Evolutionary conservation across 2,329 filamentous ascomycete species (phyloP).

Genomic region (Cercospora sojina): DNA sequence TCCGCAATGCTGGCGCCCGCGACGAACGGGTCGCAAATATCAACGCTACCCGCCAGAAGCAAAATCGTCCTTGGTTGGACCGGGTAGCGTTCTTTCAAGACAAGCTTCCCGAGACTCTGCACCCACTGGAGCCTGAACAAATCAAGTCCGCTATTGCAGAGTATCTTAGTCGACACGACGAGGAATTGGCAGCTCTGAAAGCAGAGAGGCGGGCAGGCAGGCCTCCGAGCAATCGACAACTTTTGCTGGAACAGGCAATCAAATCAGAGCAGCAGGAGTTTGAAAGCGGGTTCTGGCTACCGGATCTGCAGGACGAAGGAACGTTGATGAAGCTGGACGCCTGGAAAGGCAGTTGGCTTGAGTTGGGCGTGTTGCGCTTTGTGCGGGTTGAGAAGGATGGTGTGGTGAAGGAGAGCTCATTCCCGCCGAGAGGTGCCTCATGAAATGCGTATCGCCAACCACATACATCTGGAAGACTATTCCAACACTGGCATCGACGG

Average conservation of each 20-base stretch:
- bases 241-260: conserved; percentile 70
- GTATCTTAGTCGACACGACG: conserved; percentile 63
- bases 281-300: conserved; percentile 80
- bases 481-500: background rate
- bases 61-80: conserved; percentile 64
- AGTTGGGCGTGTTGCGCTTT: conserved; percentile 73
- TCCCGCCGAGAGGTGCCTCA: conserved; percentile 62
- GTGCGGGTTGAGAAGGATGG: conserved; percentile 69
- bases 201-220: conserved; percentile 73
- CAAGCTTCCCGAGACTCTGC: conserved; percentile 35
- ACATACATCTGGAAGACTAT: background rate
- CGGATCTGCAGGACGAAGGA: conserved; percentile 68
- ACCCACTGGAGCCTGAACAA: conserved; percentile 55
- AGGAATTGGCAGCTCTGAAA: conserved; percentile 66
- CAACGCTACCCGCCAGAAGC: conserved; percentile 66
- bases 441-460: conserved; percentile 11
- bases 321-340: conserved; percentile 64
- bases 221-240: conserved; percentile 74
- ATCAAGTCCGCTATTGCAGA: conserved; percentile 54
- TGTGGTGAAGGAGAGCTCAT: conserved; percentile 65
- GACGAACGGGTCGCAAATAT: conserved; percentile 80
- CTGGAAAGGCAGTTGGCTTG: conserved; percentile 85
- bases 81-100: conserved; percentile 69
- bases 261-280: conserved; percentile 74
- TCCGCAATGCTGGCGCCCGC: conserved; percentile 75